Base-by-base conservation (phyloP, 768 basidiomycete genomes). In the Boletus barrowsii region DNA sequence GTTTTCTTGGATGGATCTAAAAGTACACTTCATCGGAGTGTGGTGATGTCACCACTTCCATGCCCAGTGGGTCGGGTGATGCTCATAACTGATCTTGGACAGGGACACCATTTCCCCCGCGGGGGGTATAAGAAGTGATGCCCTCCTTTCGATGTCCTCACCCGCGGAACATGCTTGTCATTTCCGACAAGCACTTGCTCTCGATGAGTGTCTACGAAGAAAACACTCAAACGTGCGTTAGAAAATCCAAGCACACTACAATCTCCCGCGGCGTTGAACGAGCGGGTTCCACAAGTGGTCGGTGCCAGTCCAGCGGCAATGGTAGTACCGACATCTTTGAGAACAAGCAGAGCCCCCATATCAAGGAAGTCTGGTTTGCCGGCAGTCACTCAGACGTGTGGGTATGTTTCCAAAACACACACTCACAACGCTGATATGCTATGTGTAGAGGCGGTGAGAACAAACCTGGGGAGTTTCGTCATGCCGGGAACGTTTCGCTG, bases 301-400 rank as follows among this genome's bases (percentile, higher is more conserved):
- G 13, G 11, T 42, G 26, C 6, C 11, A 18, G 24, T 37, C 59
- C 8, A 33, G 24, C n/a, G 6, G 24, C 7, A 6, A 26, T 26
- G 24, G 24, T 26, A 26, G 24, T 26, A 26, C 24, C 24, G 24
- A 26, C 7, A 0, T 26, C 24, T 26, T 26, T 6, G 24, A 26
- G 24, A 26, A 26, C 24, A 26, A 26, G 24, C 5, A 26, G 24
- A 50, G 51, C 18, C 24, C 24, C 24, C 51, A 55, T 22, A 46
- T 85, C n/a, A 74, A 80, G 51, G 84, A 88, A 62, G 86, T 88
- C 2, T 87, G 86, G 84, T 87, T 87, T 62, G 71, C 83, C 0
- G 83, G 76, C 2, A 64, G 69, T 32, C 77, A 76, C 39, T 63
- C 64, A 17, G 75, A 76, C 57, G 62, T 54, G 75, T 73, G 32